Evolutionary conservation across 176 grass and related monocot genomes (phyloP).

Genomic region (Sorghum bicolor): Sorghum_bicolor_NCBIv3 NC_012878.2:51479501-51480000

Average conservation of each 20-base stretch:
- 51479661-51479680: too few species aligned
- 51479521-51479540: too few species aligned
- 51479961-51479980: background rate
- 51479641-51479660: too few species aligned
- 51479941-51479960: background rate
- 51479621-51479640: too few species aligned
- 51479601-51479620: too few species aligned
- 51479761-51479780: background rate
- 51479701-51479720: background rate
- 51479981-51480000: background rate
- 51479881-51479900: background rate
- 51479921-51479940: slow-evolving; percentile 1
- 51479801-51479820: background rate
- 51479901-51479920: slow-evolving; percentile 6
- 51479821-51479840: background rate
- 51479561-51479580: too few species aligned
- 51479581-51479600: too few species aligned
- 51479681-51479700: too few species aligned
- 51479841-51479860: background rate
- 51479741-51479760: background rate
- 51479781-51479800: background rate
- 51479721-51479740: background rate
- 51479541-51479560: too few species aligned
- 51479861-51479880: background rate
- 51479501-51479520: too few species aligned